phyloP scores from a whole-genome alignment of 768 basidiomycete genomes.

The Nidularia pulvinata region DNA sequence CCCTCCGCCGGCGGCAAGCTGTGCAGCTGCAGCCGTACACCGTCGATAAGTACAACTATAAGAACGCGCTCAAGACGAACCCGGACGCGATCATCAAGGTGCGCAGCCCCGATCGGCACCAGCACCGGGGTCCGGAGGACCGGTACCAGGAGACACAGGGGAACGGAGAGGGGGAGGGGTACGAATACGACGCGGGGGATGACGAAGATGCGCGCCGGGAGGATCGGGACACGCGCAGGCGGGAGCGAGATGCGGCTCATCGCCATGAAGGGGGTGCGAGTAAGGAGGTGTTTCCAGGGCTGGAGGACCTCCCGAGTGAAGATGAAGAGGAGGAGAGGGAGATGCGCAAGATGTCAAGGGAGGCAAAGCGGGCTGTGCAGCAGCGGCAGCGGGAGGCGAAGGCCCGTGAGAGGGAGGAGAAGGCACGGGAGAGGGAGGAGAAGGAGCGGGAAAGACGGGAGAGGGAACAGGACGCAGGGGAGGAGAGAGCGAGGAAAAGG shows the following conservation, averaged over 20 bases:
- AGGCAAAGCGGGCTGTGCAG: constrained; percentile 24
- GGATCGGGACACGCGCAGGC: constrained; percentile 8
- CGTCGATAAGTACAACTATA: constrained; percentile 53
- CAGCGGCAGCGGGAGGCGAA: constrained; percentile 9
- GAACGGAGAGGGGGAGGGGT: constrained; percentile 3
- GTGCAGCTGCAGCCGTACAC: constrained; percentile 65
- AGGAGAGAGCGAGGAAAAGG: constrained; percentile 7
- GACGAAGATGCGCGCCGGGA: constrained; percentile 14
- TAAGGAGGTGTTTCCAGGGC: constrained; percentile 7
- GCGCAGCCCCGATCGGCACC: constrained; percentile 22
- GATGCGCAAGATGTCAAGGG: constrained; percentile 25
- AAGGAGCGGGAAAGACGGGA: constrained; percentile 8
- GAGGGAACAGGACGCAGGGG: constrained; percentile 7
- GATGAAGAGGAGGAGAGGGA: constrained; percentile 36
- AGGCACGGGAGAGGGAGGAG: constrained; percentile 8
- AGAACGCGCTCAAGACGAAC: constrained; percentile 42
- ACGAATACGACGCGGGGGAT: constrained; percentile 3
- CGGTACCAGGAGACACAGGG: constrained; percentile 26
- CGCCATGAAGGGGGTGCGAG: too few relatives aligned
- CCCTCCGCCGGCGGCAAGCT: constrained; percentile 51
- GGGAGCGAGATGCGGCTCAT: too few relatives aligned
- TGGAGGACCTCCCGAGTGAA: constrained; percentile 34
- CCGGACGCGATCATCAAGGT: constrained; percentile 72
- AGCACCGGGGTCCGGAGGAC: constrained; percentile 19
- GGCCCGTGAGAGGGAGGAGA: constrained; percentile 11